Conservation (phyloP, 441 rosid genomes). For the Gossypium davidsonii region DNA sequence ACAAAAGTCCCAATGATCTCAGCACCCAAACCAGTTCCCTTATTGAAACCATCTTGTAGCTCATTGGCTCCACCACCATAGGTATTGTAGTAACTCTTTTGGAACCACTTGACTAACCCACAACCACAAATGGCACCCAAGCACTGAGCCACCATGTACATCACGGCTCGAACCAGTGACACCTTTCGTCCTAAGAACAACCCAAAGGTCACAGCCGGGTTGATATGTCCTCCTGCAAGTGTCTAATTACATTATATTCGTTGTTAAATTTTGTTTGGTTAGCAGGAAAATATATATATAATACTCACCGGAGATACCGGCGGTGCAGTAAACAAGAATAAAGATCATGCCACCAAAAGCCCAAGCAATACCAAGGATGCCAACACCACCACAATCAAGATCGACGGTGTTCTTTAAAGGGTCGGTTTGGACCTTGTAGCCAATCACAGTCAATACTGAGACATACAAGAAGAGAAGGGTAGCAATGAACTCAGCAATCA, state of each 20-base stretch:
- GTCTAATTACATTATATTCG: neutral
- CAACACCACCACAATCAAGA: conserved; percentile 43
- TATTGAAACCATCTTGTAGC: conserved; percentile 45
- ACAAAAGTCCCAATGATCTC: conserved; percentile 65
- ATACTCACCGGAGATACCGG: conserved; percentile 56
- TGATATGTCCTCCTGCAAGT: conserved; percentile 31
- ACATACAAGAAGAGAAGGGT: neutral
- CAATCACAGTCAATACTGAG: neutral
- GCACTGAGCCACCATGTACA: conserved; percentile 56
- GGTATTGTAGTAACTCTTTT: conserved; percentile 37
- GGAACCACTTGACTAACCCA: conserved; percentile 49
- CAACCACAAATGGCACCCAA: conserved; percentile 52
- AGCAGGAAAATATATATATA: neutral
- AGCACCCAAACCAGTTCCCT: conserved; percentile 54
- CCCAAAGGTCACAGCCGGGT: conserved; percentile 33
- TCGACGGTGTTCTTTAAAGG: neutral
- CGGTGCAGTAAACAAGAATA: conserved; percentile 78
- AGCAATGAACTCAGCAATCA: neutral
- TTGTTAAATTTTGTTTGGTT: neutral
- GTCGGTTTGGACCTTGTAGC: neutral
- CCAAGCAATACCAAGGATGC: conserved; percentile 79
- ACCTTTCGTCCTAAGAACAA: conserved; percentile 43
- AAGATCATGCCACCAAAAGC: conserved; percentile 90
- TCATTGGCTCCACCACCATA: conserved; percentile 59
- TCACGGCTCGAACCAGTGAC: conserved; percentile 34